Conservation (phyloP, 192 early-diverging fungal genomes). For the Coemansia sp. region DNA sequence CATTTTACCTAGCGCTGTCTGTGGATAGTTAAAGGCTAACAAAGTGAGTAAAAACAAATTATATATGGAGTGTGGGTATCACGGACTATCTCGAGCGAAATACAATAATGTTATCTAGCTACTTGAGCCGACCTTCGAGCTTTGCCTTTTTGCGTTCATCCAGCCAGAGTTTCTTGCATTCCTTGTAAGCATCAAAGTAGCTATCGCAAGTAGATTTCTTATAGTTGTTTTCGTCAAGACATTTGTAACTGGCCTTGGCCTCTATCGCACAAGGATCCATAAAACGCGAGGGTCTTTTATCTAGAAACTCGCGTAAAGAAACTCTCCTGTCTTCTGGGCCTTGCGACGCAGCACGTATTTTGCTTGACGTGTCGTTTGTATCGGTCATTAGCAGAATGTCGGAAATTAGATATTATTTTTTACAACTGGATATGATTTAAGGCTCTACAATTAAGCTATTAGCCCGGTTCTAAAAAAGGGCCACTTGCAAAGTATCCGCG, state of each 20-base stretch:
- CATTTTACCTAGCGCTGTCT: no score
- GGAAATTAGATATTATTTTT: not conserved
- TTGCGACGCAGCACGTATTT: slow-evolving; percentile 28
- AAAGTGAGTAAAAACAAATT: no score
- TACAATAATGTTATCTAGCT: not conserved
- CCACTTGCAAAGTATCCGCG: not conserved
- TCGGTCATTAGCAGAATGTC: slow-evolving; percentile 14
- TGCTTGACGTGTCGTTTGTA: slow-evolving; percentile 13
- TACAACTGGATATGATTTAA: not conserved
- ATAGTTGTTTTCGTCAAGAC: slow-evolving; percentile 49
- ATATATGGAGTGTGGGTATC: no score
- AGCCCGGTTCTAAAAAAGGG: not conserved
- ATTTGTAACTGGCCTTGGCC: slow-evolving; percentile 44
- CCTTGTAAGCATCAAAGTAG: slow-evolving; percentile 42
- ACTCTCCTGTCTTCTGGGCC: slow-evolving; percentile 30
- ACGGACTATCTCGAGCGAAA: no score
- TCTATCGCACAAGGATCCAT: slow-evolving; percentile 53
- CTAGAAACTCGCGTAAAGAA: slow-evolving; percentile 42
- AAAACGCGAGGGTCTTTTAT: slow-evolving; percentile 46
- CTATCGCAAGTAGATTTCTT: slow-evolving; percentile 33
- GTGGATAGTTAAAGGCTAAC: no score
- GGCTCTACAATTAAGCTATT: not conserved
- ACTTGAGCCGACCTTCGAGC: not conserved
- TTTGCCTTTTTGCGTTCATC: slow-evolving; percentile 33
- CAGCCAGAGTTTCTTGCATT: slow-evolving; percentile 53